A percentile compares a stretch with the other conserved stretches of the same genome.
phyloP scores from a whole-genome alignment of 257 asterid species.

The Eustoma russellianum region DNA sequence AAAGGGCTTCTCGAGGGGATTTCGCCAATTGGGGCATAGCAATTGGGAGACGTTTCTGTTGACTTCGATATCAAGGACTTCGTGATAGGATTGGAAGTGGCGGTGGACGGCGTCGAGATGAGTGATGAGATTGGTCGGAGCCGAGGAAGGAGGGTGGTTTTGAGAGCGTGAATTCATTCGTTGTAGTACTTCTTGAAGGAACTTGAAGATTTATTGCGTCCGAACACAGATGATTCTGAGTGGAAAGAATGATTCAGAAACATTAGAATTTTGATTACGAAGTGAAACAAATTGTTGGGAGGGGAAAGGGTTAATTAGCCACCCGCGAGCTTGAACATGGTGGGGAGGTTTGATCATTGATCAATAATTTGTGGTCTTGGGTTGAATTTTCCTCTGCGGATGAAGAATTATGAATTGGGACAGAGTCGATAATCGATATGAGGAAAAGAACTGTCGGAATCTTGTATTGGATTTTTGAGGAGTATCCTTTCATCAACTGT shows the following conservation, averaged over 20 bases:
- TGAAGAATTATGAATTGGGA: too few relatives aligned
- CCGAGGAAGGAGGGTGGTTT: conserved; percentile 59
- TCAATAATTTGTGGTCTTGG: too few relatives aligned
- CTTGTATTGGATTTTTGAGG: too few relatives aligned
- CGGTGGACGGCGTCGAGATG: conserved; percentile 62
- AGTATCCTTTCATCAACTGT: too few relatives aligned
- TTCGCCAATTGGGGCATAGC: conserved; percentile 71
- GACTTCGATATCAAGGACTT: conserved; percentile 67
- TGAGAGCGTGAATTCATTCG: conserved; percentile 51
- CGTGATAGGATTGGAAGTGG: conserved; percentile 58
- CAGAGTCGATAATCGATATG: too few relatives aligned
- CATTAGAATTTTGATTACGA: background rate
- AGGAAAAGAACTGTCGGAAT: too few relatives aligned
- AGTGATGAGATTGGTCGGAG: conserved; percentile 54
- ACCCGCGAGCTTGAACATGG: conserved; percentile 23
- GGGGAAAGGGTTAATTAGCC: background rate
- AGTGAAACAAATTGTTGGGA: background rate
- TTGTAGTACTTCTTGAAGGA: conserved; percentile 55
- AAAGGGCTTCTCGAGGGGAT: conserved; percentile 67
- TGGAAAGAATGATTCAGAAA: background rate
- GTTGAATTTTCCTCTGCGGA: too few relatives aligned
- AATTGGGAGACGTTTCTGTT: conserved; percentile 42
- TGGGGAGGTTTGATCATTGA: conserved; percentile 6
- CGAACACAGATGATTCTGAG: conserved; percentile 30
- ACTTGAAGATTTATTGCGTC: conserved; percentile 38